These are phyloP conservation scores for Fusarium tupiense DNA, from an alignment of 2,329 filamentous ascomycete species.

Conservation along the genomic window DNA sequence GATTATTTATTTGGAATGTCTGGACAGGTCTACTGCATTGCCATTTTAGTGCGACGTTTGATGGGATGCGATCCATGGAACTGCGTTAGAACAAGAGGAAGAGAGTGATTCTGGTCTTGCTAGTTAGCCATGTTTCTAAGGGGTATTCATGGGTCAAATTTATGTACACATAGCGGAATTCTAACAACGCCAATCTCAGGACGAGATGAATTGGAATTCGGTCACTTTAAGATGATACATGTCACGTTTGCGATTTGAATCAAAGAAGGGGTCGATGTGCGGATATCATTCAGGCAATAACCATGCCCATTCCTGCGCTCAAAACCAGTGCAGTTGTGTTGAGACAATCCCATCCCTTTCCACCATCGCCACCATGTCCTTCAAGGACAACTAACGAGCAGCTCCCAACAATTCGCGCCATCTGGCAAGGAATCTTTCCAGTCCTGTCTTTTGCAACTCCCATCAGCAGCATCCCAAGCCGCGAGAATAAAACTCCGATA, in stretches of 20 bases:
- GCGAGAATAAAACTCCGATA: conserved; percentile 35
- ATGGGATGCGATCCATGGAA: not conserved
- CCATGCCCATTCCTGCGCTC: not conserved
- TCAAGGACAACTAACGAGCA: conserved; percentile 3
- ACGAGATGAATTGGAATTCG: conserved; percentile 11
- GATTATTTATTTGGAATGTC: conserved; percentile 31
- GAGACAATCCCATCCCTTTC: not conserved
- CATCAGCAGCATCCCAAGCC: conserved; percentile 37
- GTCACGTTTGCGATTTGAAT: not conserved
- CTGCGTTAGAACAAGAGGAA: conserved; percentile 26
- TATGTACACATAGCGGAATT: conserved; percentile 26
- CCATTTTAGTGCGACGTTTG: not conserved
- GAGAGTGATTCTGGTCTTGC: not conserved
- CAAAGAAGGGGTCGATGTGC: conserved; percentile 23
- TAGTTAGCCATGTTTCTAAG: not conserved
- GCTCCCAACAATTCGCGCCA: conserved; percentile 19
- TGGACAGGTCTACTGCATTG: conserved; percentile 10
- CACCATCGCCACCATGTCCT: conserved; percentile 19
- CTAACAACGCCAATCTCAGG: conserved; percentile 3
- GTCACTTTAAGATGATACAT: not conserved
- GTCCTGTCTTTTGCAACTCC: conserved; percentile 29
- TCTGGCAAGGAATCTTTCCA: conserved; percentile 14
- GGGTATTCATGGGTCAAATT: not conserved
- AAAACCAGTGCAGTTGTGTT: conserved; percentile 2
- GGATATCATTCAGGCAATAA: conserved; percentile 24